Evolutionary conservation across 345 rosid species (phyloP).

Genomic region (Crucihimalaya himalaica): DNA sequence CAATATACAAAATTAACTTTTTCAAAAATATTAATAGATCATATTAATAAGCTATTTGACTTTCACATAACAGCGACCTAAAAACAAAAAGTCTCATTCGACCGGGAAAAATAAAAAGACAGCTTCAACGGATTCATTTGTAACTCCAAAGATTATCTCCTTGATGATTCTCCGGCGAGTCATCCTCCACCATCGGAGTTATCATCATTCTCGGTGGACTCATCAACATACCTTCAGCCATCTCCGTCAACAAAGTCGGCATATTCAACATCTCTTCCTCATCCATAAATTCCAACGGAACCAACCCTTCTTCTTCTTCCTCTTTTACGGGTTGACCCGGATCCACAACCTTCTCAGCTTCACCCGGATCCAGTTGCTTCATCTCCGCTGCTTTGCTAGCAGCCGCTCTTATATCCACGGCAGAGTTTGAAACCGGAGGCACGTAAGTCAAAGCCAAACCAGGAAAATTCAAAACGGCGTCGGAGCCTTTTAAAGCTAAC

Average conservation of each 20-base stretch:
- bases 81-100: neutral
- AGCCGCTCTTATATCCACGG: conserved; percentile 57
- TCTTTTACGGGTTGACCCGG: conserved; percentile 34
- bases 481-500: conserved; percentile 65
- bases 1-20: neutral
- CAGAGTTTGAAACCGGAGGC: conserved; percentile 49
- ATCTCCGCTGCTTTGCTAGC: conserved; percentile 61
- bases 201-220: conserved; percentile 76
- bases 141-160: conserved; percentile 66
- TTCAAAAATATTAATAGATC: neutral
- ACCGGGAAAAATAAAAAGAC: neutral
- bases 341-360: neutral
- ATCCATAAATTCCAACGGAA: conserved; percentile 48
- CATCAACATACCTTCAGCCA: conserved; percentile 78
- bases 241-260: conserved; percentile 64
- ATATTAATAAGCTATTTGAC: conserved; percentile 15
- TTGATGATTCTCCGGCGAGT: conserved; percentile 56
- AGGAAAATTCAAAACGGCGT: conserved; percentile 58
- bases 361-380: conserved; percentile 33
- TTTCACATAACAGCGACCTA: neutral
- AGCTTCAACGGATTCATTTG: conserved; percentile 21
- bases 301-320: conserved; percentile 12
- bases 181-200: conserved; percentile 49
- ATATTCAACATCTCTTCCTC: conserved; percentile 58
- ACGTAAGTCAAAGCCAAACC: conserved; percentile 52